Percentiles rank a stretch among this genome's conserved stretches.
Evolutionary conservation across 768 basidiomycete species (phyloP).

Genomic region (Vararia minispora): DNA sequence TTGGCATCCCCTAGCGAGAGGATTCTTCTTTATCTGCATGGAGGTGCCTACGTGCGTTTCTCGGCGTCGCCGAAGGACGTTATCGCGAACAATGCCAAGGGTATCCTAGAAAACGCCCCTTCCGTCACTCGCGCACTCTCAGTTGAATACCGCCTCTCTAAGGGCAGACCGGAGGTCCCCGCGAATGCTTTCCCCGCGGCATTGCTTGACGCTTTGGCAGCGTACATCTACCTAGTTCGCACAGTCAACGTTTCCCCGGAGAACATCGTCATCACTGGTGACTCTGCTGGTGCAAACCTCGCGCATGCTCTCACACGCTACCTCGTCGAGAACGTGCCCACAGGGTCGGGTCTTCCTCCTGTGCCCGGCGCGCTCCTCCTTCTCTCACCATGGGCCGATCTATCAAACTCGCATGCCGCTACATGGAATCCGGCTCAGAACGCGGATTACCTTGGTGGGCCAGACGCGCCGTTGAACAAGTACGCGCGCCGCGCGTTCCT

Average conservation of each 20-base stretch:
- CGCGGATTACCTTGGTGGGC: slow-evolving; percentile 2
- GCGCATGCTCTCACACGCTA: slow-evolving; percentile 13
- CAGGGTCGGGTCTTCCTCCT: neutral
- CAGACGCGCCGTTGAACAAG: neutral
- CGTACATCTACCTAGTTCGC: slow-evolving; percentile 9
- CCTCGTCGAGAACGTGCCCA: slow-evolving; percentile 6
- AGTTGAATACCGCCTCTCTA: slow-evolving; percentile 11
- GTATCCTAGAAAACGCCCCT: slow-evolving; percentile 8
- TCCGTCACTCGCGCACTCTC: slow-evolving; percentile 5
- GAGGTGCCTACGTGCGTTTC: slow-evolving; percentile 6
- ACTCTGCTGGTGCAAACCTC: slow-evolving; percentile 15
- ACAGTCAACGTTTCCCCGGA: slow-evolving; percentile 9
- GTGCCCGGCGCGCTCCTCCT: slow-evolving; percentile 11
- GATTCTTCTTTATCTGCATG: slow-evolving; percentile 10
- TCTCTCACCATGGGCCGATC: slow-evolving; percentile 13
- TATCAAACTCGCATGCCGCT: slow-evolving; percentile 3
- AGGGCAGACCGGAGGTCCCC: neutral
- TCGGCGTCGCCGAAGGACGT: slow-evolving; percentile 4
- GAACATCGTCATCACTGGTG: slow-evolving; percentile 11
- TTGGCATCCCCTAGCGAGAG: slow-evolving; percentile 4
- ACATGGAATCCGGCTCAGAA: no score
- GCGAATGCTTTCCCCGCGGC: slow-evolving; percentile 13
- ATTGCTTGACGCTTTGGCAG: slow-evolving; percentile 11
- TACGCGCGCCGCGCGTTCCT: slow-evolving; percentile 5
- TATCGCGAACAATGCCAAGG: slow-evolving; percentile 1